Base-by-base conservation (phyloP, 257 asterid genomes). In the Solanum commersonii region DNA sequence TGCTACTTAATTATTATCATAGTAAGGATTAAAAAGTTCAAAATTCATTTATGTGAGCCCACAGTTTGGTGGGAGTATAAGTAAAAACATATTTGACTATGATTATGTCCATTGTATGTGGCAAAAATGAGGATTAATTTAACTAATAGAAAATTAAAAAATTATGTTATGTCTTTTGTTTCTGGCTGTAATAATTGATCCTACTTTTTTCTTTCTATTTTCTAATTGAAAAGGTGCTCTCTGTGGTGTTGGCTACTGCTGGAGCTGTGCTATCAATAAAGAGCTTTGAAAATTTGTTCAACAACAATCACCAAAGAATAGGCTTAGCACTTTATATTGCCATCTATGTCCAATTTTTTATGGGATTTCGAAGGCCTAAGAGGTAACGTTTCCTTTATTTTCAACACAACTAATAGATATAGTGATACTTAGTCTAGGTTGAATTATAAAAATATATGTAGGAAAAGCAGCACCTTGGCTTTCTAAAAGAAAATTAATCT, bases 281-380 rank as follows among this genome's bases (percentile, higher is more conserved):
- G 89, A 94, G 91, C 49, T 96, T 96, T 84, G 99, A 95, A 90
- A 96, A 96, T 87, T 78, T 90, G 46, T 96, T 95, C 94, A 89
- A 93, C 84, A 96, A 94, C 86, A 91, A 73, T 74, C 99, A 94
- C 90, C 99, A 95, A 91, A 94, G 96, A 92, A 89, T 96, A 60
- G 99, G 98, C 22, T 87, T 96, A 73, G 98, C 94, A 44, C 96
- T 96, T 38, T 96, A 95, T 86, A 94, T 88, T 82, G 93, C 99
- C 87, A 88, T 92, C 22, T 96, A 95, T 85, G 81, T 94, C 87
- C 99, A 94, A 89, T 87, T 93, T 76, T 38, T 93, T 52, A 86
- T 87, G 44, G 98, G 96, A 86, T 92, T 92, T 37, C 93, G 91
- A 84, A 90, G 98, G 88, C 99, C 96, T 52, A 91, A 90, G 31